Evolutionary conservation across 2,329 filamentous ascomycete genomes (phyloP), one percentile per base, ranked within the genome.

Genomic region (Aspergillus neoniger): DNA sequence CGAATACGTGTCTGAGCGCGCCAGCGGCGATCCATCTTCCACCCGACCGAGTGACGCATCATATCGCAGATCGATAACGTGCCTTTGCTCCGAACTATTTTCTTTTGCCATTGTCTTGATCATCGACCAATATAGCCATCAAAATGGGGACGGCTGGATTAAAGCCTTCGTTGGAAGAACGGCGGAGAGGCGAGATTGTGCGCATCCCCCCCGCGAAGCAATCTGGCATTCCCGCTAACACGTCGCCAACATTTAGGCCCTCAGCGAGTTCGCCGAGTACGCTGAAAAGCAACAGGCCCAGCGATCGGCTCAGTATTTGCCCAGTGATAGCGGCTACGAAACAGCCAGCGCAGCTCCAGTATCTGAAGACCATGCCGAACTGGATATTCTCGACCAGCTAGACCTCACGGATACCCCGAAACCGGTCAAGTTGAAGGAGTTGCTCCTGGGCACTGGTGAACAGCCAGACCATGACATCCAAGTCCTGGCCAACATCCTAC

Each of bases 181-280:
- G 90, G 76, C 89, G 91, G 68, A 92, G 91, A 79, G 92, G 92
- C 68, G 93, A 97, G 80, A 87, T 91, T 63, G 91, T 94, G 85
- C 62, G 85, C 70, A 32, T 57, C 32, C 50, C 38, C 36, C 49
- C 32, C 36, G 48, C 54, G 49, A 50, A 54, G 43, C 58, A 39
- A 19, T 25, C 53, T 47, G 21, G 41, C 30, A 50, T 32, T 51
- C 54, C 38, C 65, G 36, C 47, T 60, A 65, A 57, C 57, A 60
- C 9, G 52, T 41, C 15, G 23, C 51, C 23, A 36, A 30, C 36
- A 48, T 30, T 36, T 58, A 88, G 86, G 93, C 94, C 12, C 84
- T 99, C 58, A 95, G 91, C 80, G 95, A 98, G 70, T 99, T 99
- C 75, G 92, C 93, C 76, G 95, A 99, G 72, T 98, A 97, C 72